These are phyloP conservation scores for Aspergillus piperis DNA, from an alignment of 2,329 filamentous ascomycete species.

Conservation along the genomic window DNA sequence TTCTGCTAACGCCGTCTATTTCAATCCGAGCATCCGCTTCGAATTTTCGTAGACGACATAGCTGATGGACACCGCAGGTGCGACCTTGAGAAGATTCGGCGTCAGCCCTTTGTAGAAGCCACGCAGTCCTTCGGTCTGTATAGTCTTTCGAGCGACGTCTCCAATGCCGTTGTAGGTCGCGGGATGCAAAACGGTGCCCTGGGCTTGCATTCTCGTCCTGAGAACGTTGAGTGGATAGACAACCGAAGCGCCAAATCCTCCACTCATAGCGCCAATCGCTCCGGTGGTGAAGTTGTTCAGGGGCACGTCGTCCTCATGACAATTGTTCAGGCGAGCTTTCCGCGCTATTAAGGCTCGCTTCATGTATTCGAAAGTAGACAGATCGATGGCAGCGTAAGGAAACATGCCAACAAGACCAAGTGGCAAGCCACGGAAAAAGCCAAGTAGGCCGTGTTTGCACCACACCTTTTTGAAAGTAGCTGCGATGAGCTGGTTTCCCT, in stretches of 20 bases:
- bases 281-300: conserved; percentile 83
- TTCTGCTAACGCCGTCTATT: conserved; percentile 30
- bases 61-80: conserved; percentile 91
- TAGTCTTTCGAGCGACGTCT: conserved; percentile 83
- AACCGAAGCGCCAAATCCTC: conserved; percentile 86
- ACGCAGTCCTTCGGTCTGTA: conserved; percentile 76
- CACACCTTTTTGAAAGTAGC: conserved; percentile 87
- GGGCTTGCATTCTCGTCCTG: conserved; percentile 86
- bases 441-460: conserved; percentile 68
- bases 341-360: conserved; percentile 72
- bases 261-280: conserved; percentile 85
- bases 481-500: conserved; percentile 77
- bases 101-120: conserved; percentile 94
- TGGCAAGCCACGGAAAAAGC: conserved; percentile 88
- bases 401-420: conserved; percentile 97
- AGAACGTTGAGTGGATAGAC: conserved; percentile 96
- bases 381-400: conserved; percentile 93
- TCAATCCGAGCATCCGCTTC: conserved; percentile 67
- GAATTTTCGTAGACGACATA: conserved; percentile 93
- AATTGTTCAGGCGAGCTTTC: conserved; percentile 67
- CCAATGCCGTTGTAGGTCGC: conserved; percentile 86
- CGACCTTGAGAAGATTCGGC: conserved; percentile 93
- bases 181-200: conserved; percentile 89
- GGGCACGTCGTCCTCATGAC: conserved; percentile 79
- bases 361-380: conserved; percentile 91